Evolutionary conservation across 2,329 filamentous ascomycete genomes (phyloP).

Genomic region (Ilyonectria robusta): DNA sequence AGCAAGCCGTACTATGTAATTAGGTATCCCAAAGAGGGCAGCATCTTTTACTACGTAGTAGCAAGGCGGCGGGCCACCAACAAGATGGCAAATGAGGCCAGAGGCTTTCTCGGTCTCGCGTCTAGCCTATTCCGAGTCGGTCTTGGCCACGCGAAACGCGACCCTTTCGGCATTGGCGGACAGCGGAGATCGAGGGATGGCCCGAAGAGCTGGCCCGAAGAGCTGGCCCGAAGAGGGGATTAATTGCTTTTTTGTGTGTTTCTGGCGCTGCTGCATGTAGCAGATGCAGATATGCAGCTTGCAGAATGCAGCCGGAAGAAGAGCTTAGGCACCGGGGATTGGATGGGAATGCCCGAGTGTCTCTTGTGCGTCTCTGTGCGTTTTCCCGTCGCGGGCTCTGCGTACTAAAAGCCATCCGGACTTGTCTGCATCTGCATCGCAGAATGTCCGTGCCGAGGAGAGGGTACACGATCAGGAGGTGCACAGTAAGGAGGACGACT

Average conservation of each 20-base stretch:
- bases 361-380: constrained; percentile 27
- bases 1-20: not conserved
- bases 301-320: not conserved
- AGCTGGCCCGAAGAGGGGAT: constrained; percentile 28
- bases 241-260: constrained; percentile 18
- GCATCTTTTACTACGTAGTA: not conserved
- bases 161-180: not conserved
- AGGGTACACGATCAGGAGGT: not conserved
- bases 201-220: too few species aligned
- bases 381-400: constrained; percentile 16
- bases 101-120: not conserved
- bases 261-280: constrained; percentile 1
- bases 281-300: constrained; percentile 15
- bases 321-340: constrained; percentile 34
- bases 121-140: not conserved
- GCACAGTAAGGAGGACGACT: not conserved
- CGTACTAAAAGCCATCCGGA: constrained; percentile 14
- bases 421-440: constrained; percentile 9
- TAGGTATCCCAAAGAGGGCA: not conserved
- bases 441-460: constrained; percentile 2
- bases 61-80: not conserved
- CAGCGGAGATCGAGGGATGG: not conserved
- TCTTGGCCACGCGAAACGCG: not conserved
- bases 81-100: not conserved
- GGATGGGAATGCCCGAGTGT: constrained; percentile 41